These are phyloP conservation scores for Phytophthora parvispora DNA, from an alignment of 352 stramenopile species.

Conservation along the genomic window DNA sequence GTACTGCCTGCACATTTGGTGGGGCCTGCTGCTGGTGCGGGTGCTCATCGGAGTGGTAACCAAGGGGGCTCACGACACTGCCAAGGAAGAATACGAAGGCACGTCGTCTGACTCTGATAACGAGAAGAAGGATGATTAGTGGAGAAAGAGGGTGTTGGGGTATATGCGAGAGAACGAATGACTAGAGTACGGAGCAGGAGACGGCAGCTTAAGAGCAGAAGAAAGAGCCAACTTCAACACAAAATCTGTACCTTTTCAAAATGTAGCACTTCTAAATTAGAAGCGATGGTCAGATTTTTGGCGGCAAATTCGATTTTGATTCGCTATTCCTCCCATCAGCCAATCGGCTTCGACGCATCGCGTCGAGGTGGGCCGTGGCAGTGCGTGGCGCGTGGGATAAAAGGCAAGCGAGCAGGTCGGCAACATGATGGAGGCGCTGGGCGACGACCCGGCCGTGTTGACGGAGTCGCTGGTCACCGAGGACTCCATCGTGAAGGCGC, in stretches of 20 bases:
- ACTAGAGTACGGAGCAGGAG: slow-evolving; percentile 22
- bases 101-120: slow-evolving; percentile 84
- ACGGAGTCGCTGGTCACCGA: slow-evolving; percentile 32
- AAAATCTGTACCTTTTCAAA: not conserved
- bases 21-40: slow-evolving; percentile 79
- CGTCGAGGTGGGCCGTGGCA: slow-evolving; percentile 1
- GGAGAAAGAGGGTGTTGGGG: slow-evolving; percentile 9
- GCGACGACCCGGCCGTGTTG: slow-evolving; percentile 13
- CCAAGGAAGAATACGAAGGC: slow-evolving; percentile 90
- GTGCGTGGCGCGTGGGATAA: slow-evolving; percentile 7
- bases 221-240: slow-evolving; percentile 5
- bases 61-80: slow-evolving; percentile 80
- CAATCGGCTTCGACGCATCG: not conserved
- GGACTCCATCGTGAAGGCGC: slow-evolving; percentile 37
- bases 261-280: not conserved
- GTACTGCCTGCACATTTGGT: slow-evolving; percentile 90
- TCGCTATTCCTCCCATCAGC: not conserved
- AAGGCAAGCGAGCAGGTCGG: not conserved
- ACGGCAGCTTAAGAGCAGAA: slow-evolving; percentile 1
- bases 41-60: slow-evolving; percentile 74
- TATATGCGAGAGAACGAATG: slow-evolving; percentile 9
- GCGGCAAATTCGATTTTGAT: not conserved
- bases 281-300: not conserved
- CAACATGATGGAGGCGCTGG: slow-evolving; percentile 45
- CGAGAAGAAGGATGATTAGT: slow-evolving; percentile 74